These are phyloP conservation scores for Botrytis byssoidea DNA, from an alignment of 2,329 filamentous ascomycete species.

Conservation along the genomic window DNA sequence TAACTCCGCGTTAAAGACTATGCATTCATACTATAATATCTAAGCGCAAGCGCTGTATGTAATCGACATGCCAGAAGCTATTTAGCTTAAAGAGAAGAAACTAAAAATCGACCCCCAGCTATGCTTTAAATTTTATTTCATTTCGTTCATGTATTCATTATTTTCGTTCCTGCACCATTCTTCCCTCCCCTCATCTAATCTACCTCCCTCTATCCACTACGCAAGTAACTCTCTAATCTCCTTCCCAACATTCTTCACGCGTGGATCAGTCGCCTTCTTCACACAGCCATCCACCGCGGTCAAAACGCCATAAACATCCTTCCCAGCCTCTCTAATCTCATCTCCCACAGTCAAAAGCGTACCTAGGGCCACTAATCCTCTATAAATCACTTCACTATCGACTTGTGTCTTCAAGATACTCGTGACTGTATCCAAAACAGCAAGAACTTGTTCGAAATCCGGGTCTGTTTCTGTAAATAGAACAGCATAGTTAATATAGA, in stretches of 20 bases:
- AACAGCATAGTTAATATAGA: conserved; percentile 82
- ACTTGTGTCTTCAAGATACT: conserved; percentile 63
- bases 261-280: conserved; percentile 55
- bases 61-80: neutral
- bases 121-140: neutral
- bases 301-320: conserved; percentile 55
- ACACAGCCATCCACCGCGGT: conserved; percentile 48
- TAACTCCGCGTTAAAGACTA: neutral
- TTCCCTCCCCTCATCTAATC: too few species aligned
- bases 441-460: conserved; percentile 45
- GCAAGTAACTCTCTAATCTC: conserved; percentile 49
- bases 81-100: neutral
- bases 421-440: conserved; percentile 57
- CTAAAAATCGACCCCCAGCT: neutral
- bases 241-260: conserved; percentile 56
- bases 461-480: conserved; percentile 51
- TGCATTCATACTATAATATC: neutral
- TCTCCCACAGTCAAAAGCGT: conserved; percentile 64
- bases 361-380: conserved; percentile 77
- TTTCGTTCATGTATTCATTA: conserved; percentile 9
- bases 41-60: neutral
- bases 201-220: conserved; percentile 1
- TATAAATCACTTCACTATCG: conserved; percentile 81
- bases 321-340: conserved; percentile 56
- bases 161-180: neutral